Evolutionary conservation across 2,329 filamentous ascomycete genomes (phyloP), one percentile per base, ranked within the genome.

Genomic region (Sporothrix pseudoabietina): DNA sequence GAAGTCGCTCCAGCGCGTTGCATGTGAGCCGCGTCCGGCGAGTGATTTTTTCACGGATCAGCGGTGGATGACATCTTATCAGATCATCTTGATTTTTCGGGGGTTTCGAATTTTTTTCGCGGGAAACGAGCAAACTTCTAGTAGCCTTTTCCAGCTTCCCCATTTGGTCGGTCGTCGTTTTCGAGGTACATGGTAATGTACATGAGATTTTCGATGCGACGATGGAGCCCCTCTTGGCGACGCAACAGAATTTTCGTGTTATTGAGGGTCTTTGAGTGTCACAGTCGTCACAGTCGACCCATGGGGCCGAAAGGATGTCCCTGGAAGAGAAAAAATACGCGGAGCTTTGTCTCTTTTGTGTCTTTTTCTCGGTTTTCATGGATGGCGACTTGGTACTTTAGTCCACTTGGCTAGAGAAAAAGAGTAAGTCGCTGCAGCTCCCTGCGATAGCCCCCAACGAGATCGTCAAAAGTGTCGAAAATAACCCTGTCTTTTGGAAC

Each of bases 41-140:
- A 55, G 32, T 14, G 22, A 47, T 52, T 68, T 63, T 47, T 59
- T 63, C 39, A 61, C 70, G 26, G 70, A 65, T 54, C 70, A 71
- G 44, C 55, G 57, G n/a, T 30, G 59, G 39, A 59, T 65, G 57
- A 73, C 73, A 78, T 78, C 76, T 76, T 77, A 77, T 77, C 75
- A 76, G 77, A 78, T 78, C 76, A 78, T 78, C 75, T 54, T n/a
- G 47, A 2, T 41, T 14, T 14, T 26, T 26, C 52, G 3, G 12
- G 16, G 9, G 5, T 49, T 54, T 54, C 41, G 6, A 14, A 3
- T 9, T 9, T 1, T 9, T 44, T 14, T 22, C 12, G 12, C 55
- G 35, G 7, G 30, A n/a, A 47, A 39, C 49, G 49, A 22, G 41
- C 19, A 6, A 30, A 47, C 1, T 16, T 14, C 44, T 16, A 39